phyloP scores from a whole-genome alignment of 2,329 filamentous ascomycete genomes.

The Trichoderma arundinaceum region DNA sequence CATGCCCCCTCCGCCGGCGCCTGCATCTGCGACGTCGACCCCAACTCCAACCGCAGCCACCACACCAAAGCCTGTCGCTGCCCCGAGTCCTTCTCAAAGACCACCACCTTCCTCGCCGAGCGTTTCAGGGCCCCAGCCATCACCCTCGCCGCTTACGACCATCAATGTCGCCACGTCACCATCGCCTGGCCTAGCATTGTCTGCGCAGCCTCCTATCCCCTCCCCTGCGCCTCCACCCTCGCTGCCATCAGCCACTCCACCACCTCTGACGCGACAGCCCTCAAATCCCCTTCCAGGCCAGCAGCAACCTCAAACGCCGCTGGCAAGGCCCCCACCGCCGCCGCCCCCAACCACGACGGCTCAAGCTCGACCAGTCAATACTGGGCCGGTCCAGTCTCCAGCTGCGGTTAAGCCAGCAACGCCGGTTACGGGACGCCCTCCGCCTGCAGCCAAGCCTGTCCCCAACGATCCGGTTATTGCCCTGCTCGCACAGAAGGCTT shows the following conservation, averaged over 20 bases:
- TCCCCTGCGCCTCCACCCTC: conserved; percentile 31
- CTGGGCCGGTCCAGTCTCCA: conserved; percentile 30
- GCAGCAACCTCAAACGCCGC: conserved; percentile 35
- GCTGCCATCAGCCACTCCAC: conserved; percentile 36
- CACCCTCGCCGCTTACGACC: conserved; percentile 13
- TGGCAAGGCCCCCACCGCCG: conserved; percentile 33
- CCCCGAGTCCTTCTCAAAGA: conserved; percentile 35
- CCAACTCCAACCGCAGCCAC: conserved; percentile 30
- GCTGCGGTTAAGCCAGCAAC: conserved; percentile 37
- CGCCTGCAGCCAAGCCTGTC: conserved; percentile 38
- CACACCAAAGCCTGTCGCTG: conserved; percentile 31
- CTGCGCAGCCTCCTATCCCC: conserved; percentile 16
- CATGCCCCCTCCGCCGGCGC: conserved; percentile 60
- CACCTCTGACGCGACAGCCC: conserved; percentile 35
- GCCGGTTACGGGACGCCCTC: conserved; percentile 21
- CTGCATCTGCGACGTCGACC: conserved; percentile 38
- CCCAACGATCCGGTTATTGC: conserved; percentile 78
- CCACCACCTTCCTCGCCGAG: conserved; percentile 35
- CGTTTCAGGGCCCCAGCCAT: conserved; percentile 29
- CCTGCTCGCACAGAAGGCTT: conserved; percentile 75
- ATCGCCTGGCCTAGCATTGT: conserved; percentile 2
- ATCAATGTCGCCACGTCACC: conserved; percentile 29
- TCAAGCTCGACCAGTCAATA: conserved; percentile 33
- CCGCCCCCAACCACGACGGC: conserved; percentile 40
- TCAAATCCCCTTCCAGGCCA: conserved; percentile 36